Base-by-base conservation (phyloP, 768 basidiomycete genomes). In the Lentinula lateritia region DNA sequence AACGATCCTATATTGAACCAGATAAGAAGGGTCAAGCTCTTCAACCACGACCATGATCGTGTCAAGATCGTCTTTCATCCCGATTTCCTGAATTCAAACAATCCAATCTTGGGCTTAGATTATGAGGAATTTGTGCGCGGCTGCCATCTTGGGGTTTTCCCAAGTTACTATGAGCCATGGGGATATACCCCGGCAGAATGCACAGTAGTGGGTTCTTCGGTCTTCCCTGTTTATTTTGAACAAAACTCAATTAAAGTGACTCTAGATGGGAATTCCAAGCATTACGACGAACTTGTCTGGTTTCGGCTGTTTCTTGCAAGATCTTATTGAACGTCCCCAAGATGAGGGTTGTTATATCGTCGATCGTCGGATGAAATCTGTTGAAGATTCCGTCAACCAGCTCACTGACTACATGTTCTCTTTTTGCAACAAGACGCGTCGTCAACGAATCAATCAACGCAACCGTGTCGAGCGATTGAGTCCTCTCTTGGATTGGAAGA, bases 111-210 rank as follows among this genome's bases (percentile, higher is more conserved):
- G 18, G 95, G 95, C 2, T 81, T 99, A 62, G 97, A 99, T 71
- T 99, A 99, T 72, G 97, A 99, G 74, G 97, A 99, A 75, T 99
- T 99, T 70, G 97, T 98, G 41, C 81, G 97, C 65, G 97, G 97
- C 1, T 98, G 96, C 71, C 97, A 99, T 78, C 77, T 99, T 53
- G 97, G 97, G 52, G 96, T 99, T 43, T 99, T 99, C 83, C 96
- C 97, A 2, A 93, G 90, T 66, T 98, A 98, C 70, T 98, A 97
- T 71, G 92, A 95, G 76, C 93, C 93, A 3, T 94, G 93, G 93
- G 93, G 93, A 0, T 97, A 97, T 71, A 97, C 94, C 1, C 96
- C 96, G 0, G 96, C 96, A 1, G 96, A 98, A 72, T 98, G 97
- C 72, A 98, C 97, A n/a, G 97, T 99, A 41, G 89, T 90, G 75